Evolutionary conservation across 768 basidiomycete species (phyloP).

Genomic region (Lyophyllum shimeji): DNA sequence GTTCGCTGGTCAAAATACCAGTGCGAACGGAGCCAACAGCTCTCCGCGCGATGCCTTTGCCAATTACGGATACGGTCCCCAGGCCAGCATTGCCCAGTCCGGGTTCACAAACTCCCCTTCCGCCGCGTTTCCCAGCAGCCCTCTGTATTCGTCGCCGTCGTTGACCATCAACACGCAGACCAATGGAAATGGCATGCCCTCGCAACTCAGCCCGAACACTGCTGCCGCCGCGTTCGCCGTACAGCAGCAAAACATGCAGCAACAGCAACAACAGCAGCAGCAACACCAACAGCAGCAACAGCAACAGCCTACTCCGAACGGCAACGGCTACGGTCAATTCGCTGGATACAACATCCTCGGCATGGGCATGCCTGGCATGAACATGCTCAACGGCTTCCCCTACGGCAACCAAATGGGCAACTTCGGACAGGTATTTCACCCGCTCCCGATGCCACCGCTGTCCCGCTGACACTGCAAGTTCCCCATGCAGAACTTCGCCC

Average conservation of each 20-base stretch:
- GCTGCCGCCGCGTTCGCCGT: constrained; percentile 47
- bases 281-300: constrained; percentile 46
- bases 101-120: constrained; percentile 50
- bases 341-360: constrained; percentile 76
- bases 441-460: constrained; percentile 1
- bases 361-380: constrained; percentile 77
- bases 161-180: constrained; percentile 65
- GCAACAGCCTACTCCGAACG: constrained; percentile 43
- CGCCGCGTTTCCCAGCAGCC: constrained; percentile 49
- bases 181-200: constrained; percentile 48
- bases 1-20: constrained; percentile 38
- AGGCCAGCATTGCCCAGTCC: constrained; percentile 61
- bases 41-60: constrained; percentile 71
- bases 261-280: constrained; percentile 39
- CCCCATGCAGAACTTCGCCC: constrained; percentile 41
- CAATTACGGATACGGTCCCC: constrained; percentile 85
- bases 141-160: constrained; percentile 73
- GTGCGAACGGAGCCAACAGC: constrained; percentile 28
- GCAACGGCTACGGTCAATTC: constrained; percentile 54
- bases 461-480: constrained; percentile 17
- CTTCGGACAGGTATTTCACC: constrained; percentile 56
- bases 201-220: constrained; percentile 71
- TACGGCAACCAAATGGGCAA: constrained; percentile 71
- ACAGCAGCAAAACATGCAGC: constrained; percentile 36
- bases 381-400: constrained; percentile 70